A percentile compares a stretch with the other conserved stretches of the same genome.
These are phyloP conservation scores for Yamadazyma mexicana DNA, from an alignment of 1,139 yeast genomes.

Conservation along the genomic window DNA sequence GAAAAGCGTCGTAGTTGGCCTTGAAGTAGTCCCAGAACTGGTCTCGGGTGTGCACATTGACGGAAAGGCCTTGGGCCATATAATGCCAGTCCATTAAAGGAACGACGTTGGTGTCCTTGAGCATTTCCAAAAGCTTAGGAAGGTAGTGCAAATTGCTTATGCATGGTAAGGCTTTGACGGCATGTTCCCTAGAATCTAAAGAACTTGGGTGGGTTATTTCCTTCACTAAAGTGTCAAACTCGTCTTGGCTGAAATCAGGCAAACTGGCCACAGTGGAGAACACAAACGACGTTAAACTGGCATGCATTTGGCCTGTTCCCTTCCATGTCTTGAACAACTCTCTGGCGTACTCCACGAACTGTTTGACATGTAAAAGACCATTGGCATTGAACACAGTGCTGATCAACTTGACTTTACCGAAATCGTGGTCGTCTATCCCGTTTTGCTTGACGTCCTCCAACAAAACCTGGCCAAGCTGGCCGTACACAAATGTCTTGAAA, in stretches of 20 bases:
- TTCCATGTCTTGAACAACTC: slow-evolving; percentile 40
- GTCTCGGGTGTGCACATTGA: slow-evolving; percentile 50
- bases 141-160: slow-evolving; percentile 41
- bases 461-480: slow-evolving; percentile 29
- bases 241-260: slow-evolving; percentile 36
- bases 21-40: slow-evolving; percentile 58
- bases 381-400: slow-evolving; percentile 52
- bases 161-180: slow-evolving; percentile 60
- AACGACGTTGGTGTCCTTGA: slow-evolving; percentile 42
- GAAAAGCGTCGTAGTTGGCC: slow-evolving; percentile 50
- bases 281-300: slow-evolving; percentile 56
- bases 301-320: slow-evolving; percentile 41
- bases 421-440: slow-evolving; percentile 31
- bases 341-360: slow-evolving; percentile 47
- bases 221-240: slow-evolving; percentile 47
- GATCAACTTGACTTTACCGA: slow-evolving; percentile 51
- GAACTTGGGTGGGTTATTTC: slow-evolving; percentile 59
- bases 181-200: slow-evolving; percentile 68
- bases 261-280: slow-evolving; percentile 51
- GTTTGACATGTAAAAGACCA: slow-evolving; percentile 50
- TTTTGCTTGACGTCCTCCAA: slow-evolving; percentile 26
- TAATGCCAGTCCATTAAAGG: slow-evolving; percentile 76
- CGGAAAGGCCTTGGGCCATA: slow-evolving; percentile 51
- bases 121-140: slow-evolving; percentile 35
- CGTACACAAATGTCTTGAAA: slow-evolving; percentile 43